Evolutionary conservation across 2,329 filamentous ascomycete species (phyloP), one percentile per base, ranked within the genome.

Genomic region (Exophiala sideris): DNA sequence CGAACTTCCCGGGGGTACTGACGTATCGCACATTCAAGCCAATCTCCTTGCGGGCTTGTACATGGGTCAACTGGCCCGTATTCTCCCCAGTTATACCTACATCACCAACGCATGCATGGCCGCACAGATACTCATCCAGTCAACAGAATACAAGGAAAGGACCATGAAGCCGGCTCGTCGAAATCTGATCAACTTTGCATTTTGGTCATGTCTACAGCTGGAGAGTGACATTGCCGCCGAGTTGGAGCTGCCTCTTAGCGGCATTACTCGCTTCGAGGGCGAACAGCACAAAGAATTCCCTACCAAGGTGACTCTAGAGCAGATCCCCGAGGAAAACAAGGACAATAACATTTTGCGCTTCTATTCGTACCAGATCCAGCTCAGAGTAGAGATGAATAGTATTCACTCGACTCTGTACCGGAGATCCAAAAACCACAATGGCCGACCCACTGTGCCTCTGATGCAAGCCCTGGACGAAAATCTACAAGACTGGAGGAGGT

Each of bases 171-270:
- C 48, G 18, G 36, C 52, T 5, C 45, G 52, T 18, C 52, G 57
- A 11, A 64, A 91, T 65, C 77, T 86, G 52, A 77, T 87, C 34
- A 77, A 87, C 11, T 80, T 95, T 63, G 87, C 89, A 0, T 96
- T 91, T 65, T 97, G 92, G 92, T 94, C 91, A 6, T 95, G 89
- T 67, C 75, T 96, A 59, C 92, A 97, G 66, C 78, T 97, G 9
- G 92, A 97, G 71, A 96, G 91, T 70, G 92, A 97, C 69, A 89
- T 97, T 42, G 80, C 96, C 44, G 94, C 94, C 2, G 94, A 99
- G 71, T 78, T 97, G 55, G 80, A 82, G 54, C 73, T 86, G 11
- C 82, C 82, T 3, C 75, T 79, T 1, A 86, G 82, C 65, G 80
- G 80, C 2, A 83, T 86, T 29, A 79, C 79, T 8, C 73, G 75